Evolutionary conservation across 2,329 filamentous ascomycete genomes (phyloP), one percentile per base, ranked within the genome.

Genomic region (Ceratocystis diversiconidia): DNA sequence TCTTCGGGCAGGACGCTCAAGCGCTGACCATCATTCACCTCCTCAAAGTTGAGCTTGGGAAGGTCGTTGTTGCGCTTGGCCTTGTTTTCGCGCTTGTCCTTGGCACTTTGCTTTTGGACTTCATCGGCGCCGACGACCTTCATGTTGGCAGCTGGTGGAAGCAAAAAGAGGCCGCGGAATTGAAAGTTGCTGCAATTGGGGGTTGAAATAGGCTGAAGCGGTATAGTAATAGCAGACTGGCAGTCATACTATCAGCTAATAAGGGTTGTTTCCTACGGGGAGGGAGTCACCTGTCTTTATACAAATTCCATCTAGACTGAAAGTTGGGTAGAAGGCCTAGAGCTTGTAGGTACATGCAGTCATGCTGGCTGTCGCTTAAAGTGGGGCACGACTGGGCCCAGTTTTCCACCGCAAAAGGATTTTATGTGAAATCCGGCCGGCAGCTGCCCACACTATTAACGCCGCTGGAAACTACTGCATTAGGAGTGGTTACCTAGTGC

Each of bases 1-100:
- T 79, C 77, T 64, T 79, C 77, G 63, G 77, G 75, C 5, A 78
- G 70, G 22, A 79, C 73, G 48, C 75, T 76, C 63, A 79, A 72
- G 32, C 73, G 44, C 60, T 61, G 73, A 71, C 77, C 74, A 66
- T 76, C 75, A 71, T 75, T 74, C 61, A 76, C 69, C n/a, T 73
- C 72, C 55, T 74, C 73, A 63, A 75, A 73, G 60, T 75, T 70
- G 7, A 62, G 43, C 10, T 44, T 48, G 12, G 19, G 44, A 8
- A 62, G 12, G 8, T 48, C 32, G 15, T 25, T 12, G 22, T 10
- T 30, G 52, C 52, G 52, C 28, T 57, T 30, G 5, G 52, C 22
- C 17, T 30, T 57, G 52, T n/a, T 57, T 32, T 57, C 22, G 10
- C 52, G 52, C 12, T 57, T 57, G 7, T 57, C 52, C 22, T 57